Evolutionary conservation across 768 basidiomycete genomes (phyloP), one percentile per base, ranked within the genome.

Genomic region (Lactifluus hygrophoroides): DNA sequence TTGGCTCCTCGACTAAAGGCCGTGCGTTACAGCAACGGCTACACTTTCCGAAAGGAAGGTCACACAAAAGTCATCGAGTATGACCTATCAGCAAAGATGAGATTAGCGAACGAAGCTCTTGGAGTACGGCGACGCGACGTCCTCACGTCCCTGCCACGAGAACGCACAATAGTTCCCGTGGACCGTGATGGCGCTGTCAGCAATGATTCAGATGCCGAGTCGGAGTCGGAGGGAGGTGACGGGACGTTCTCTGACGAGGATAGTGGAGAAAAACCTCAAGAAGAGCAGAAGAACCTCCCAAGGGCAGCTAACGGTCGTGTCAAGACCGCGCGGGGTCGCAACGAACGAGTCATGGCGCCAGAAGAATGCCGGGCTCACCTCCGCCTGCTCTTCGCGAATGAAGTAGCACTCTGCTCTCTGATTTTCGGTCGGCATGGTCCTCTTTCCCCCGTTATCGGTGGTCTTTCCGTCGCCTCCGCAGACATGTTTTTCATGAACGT

Each of bases 401-500:
- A 96, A 68, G 68, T 77, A 0, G 75, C 80, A n/a, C 82, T 94
- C 65, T 93, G 90, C 68, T 82, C 86, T 1, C 77, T 98, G 51
- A 77, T 99, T 34, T 99, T 90, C 69, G 94, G 94, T 34, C 85
- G 92, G 35, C 95, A 98, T 69, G 94, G 96, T 7, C 84, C 88
- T 6, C 86, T 88, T 64, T 80, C 90, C 3, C 77, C 77, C 32
- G 70, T 88, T 45, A 77, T 78, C 19, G 68, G 80, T 23, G 82
- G 80, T 50, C 76, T 91, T 9, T 83, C 83, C 7, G 71, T 80
- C 30, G 87, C 87, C 9, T 86, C 84, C 30, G 88, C 94, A 44
- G 96, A 98, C 69, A 93, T 98, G 82, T 98, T 98, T 73, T 99
- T 99, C 78, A 76, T 97, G 76, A 90, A 94, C 34, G 92, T 90